phyloP scores from a whole-genome alignment of 2,329 filamentous ascomycete species.

The Chrysoporthe cubensis region DNA sequence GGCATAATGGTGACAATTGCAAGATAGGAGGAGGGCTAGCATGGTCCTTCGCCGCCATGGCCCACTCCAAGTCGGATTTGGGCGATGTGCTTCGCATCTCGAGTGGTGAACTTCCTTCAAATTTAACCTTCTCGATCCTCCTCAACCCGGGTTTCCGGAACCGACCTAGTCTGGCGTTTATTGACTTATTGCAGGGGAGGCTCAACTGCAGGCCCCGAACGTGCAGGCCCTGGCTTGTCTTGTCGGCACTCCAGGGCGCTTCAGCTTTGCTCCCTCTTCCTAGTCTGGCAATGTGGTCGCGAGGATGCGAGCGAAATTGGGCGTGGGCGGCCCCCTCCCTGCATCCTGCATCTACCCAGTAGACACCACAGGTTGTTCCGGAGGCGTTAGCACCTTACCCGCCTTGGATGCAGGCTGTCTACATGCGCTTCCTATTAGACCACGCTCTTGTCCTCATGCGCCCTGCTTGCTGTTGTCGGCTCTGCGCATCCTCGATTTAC shows the following conservation, averaged over 20 bases:
- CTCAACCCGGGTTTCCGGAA: not conserved
- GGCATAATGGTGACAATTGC: too few relatives aligned
- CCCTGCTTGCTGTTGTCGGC: not conserved
- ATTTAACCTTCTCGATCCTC: slow-evolving; percentile 4
- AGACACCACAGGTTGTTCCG: not conserved
- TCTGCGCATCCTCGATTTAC: slow-evolving; percentile 1
- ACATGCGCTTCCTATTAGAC: not conserved
- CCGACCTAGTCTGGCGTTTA: not conserved
- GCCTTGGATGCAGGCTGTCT: not conserved
- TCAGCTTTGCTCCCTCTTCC: not conserved
- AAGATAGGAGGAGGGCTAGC: too few relatives aligned
- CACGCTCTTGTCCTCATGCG: not conserved
- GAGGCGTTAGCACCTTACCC: not conserved
- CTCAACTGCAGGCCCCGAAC: not conserved
- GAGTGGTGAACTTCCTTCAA: not conserved
- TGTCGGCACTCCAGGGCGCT: not conserved
- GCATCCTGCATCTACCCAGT: not conserved
- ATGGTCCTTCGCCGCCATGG: not conserved
- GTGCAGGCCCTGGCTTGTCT: not conserved
- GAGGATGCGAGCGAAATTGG: not conserved
- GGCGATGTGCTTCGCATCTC: not conserved
- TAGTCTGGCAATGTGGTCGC: not conserved
- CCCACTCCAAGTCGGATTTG: not conserved
- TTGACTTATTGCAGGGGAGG: not conserved
- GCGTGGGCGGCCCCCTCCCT: slow-evolving; percentile 1